These are phyloP conservation scores for Erodium moschatum DNA, from an alignment of 441 rosid genomes.

Conservation along the genomic window DNA sequence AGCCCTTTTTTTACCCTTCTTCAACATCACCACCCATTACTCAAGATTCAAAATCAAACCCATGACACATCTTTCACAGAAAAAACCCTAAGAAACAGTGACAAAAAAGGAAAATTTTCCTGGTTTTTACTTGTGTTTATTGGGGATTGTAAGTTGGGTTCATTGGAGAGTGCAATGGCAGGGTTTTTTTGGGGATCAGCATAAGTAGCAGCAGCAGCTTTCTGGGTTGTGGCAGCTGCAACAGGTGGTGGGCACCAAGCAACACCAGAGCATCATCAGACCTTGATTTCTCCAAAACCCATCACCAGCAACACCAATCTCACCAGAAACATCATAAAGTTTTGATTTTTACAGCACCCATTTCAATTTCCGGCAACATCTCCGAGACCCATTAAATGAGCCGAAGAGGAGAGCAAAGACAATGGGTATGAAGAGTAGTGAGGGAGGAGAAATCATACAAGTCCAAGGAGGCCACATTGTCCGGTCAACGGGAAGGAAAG, in stretches of 20 bases:
- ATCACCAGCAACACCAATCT: too few relatives aligned
- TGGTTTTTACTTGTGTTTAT: too few relatives aligned
- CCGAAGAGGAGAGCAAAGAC: not conserved
- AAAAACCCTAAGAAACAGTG: too few relatives aligned
- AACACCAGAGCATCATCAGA: conserved; percentile 18
- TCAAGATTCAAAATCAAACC: not conserved
- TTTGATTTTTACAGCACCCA: too few relatives aligned
- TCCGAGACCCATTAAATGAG: too few relatives aligned
- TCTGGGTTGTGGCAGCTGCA: conserved; percentile 29
- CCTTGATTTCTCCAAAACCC: conserved; percentile 38
- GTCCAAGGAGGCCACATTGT: conserved; percentile 95
- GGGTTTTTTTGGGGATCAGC: not conserved
- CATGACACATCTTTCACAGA: not conserved
- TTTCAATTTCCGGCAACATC: too few relatives aligned
- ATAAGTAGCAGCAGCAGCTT: not conserved
- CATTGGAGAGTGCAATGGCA: not conserved
- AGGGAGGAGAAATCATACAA: conserved; percentile 73
- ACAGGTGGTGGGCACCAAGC: conserved; percentile 22
- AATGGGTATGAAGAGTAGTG: conserved; percentile 40
- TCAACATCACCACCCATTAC: not conserved
- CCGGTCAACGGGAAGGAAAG: conserved; percentile 67
- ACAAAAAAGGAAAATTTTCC: too few relatives aligned
- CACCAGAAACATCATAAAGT: too few relatives aligned
- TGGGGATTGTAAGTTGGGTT: too few relatives aligned
- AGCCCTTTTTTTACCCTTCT: too few relatives aligned